These are phyloP conservation scores for Ceratobasidium sp. DNA, from an alignment of 1,284 basidiomycete species.

Conservation along the genomic window DNA sequence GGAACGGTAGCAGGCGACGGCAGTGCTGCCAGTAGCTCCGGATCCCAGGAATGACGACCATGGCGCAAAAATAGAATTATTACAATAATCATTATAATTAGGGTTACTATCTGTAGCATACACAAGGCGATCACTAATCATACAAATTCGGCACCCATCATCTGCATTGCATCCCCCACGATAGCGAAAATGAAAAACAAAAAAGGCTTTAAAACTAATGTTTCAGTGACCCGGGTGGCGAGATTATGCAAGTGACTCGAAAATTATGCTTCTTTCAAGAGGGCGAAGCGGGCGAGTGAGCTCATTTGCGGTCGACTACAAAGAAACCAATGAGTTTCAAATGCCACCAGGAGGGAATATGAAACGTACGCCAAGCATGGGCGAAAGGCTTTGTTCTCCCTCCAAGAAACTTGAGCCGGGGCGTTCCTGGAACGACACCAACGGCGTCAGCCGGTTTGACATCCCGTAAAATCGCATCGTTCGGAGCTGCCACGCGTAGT, in stretches of 20 bases:
- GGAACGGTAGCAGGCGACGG: too few relatives aligned
- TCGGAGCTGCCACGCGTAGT: constrained; percentile 23
- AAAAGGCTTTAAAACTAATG: neutral
- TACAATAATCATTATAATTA: neutral
- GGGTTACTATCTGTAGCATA: neutral
- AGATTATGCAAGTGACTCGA: neutral
- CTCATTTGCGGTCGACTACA: neutral
- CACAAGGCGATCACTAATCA: neutral
- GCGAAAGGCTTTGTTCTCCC: neutral
- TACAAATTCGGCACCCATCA: neutral
- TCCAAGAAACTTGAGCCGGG: neutral
- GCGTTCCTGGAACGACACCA: constrained; percentile 13
- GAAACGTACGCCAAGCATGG: too few relatives aligned
- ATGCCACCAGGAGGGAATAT: too few relatives aligned
- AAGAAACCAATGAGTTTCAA: neutral
- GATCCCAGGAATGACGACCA: neutral
- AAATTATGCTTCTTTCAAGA: neutral
- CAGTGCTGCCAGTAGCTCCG: neutral
- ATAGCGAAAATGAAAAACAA: neutral
- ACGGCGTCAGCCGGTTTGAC: constrained; percentile 14
- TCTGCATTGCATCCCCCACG: neutral
- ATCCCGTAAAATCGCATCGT: constrained; percentile 15
- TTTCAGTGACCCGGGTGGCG: neutral
- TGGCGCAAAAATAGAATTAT: neutral
- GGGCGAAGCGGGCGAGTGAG: neutral